Evolutionary conservation across 1,284 basidiomycete genomes (phyloP).

Genomic region (Ustilago crameri): DNA sequence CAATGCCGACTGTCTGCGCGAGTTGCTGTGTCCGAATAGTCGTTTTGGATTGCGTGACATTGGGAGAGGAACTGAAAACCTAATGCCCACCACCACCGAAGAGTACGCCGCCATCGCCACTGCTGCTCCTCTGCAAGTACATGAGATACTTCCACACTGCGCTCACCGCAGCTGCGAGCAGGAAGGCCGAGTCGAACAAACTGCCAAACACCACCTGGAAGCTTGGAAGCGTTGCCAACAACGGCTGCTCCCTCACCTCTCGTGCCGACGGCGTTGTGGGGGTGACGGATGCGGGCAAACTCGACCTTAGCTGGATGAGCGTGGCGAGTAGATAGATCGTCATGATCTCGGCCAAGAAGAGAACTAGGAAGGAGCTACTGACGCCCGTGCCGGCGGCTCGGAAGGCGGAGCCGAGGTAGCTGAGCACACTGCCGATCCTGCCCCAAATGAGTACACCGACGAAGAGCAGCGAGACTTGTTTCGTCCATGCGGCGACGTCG

Average conservation of each 20-base stretch:
- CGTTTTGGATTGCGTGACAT: too few species aligned
- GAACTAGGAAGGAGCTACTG: constrained; percentile 69
- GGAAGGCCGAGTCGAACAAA: constrained; percentile 69
- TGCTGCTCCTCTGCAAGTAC: constrained; percentile 33
- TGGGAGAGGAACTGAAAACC: too few species aligned
- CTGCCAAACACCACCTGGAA: constrained; percentile 69
- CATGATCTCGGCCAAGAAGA: constrained; percentile 70
- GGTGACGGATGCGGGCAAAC: constrained; percentile 42
- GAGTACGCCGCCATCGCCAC: constrained; percentile 36
- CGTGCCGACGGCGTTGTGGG: too few species aligned
- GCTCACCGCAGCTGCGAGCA: constrained; percentile 64
- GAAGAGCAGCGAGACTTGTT: constrained; percentile 67
- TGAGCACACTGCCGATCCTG: constrained; percentile 68
- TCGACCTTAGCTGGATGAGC: constrained; percentile 69
- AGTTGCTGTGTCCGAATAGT: too few species aligned
- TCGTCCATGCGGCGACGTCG: constrained; percentile 68
- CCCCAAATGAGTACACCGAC: constrained; percentile 69
- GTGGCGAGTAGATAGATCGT: constrained; percentile 70
- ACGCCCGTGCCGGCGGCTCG: constrained; percentile 68
- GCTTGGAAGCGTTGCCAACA: constrained; percentile 69
- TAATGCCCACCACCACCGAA: constrained; percentile 21
- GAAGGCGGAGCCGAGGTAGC: constrained; percentile 67
- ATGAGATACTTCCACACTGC: constrained; percentile 36
- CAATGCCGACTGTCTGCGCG: too few species aligned
- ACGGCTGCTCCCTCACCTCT: too few species aligned